Evolutionary conservation across 1,139 yeast species (phyloP).

Genomic region (Trichomonascaceae sp.): DNA sequence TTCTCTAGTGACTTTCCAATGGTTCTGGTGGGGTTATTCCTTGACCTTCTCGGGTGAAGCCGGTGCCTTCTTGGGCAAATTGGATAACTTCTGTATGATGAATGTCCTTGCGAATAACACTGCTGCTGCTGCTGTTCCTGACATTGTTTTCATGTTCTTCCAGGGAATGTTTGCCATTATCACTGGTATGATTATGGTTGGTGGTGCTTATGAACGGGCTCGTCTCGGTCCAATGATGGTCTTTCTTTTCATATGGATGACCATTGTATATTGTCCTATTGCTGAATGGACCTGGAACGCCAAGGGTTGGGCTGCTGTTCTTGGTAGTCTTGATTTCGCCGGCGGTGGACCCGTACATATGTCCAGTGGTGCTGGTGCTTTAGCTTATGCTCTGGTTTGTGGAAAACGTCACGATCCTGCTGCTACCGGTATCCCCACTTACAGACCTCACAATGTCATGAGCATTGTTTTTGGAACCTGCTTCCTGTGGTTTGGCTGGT

Average conservation of each 20-base stretch:
- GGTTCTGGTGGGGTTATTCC: conserved; percentile 98
- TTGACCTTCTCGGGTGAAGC: conserved; percentile 71
- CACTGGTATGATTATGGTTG: conserved; percentile 88
- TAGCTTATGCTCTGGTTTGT: conserved; percentile 82
- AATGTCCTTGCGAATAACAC: conserved; percentile 78
- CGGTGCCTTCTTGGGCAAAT: conserved; percentile 68
- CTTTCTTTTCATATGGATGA: conserved; percentile 86
- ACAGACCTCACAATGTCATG: conserved; percentile 69
- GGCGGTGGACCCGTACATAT: conserved; percentile 99
- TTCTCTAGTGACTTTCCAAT: conserved; percentile 76
- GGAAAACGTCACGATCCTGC: conserved; percentile 79
- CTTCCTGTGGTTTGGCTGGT: conserved; percentile 97
- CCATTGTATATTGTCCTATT: conserved; percentile 91
- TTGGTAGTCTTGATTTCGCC: conserved; percentile 91
- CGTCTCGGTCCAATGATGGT: conserved; percentile 94
- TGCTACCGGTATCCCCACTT: conserved; percentile 60
- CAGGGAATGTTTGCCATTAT: conserved; percentile 96
- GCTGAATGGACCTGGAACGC: conserved; percentile 98
- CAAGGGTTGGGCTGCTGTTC: conserved; percentile 74
- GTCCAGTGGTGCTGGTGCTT: conserved; percentile 89
- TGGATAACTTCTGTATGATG: conserved; percentile 73
- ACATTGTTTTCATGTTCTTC: conserved; percentile 78
- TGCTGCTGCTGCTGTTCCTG: conserved; percentile 58
- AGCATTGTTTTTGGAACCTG: conserved; percentile 90
- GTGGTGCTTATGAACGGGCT: conserved; percentile 86